These are phyloP conservation scores for Malus fusca DNA, from an alignment of 306 rosid species.

Conservation along the genomic window DNA sequence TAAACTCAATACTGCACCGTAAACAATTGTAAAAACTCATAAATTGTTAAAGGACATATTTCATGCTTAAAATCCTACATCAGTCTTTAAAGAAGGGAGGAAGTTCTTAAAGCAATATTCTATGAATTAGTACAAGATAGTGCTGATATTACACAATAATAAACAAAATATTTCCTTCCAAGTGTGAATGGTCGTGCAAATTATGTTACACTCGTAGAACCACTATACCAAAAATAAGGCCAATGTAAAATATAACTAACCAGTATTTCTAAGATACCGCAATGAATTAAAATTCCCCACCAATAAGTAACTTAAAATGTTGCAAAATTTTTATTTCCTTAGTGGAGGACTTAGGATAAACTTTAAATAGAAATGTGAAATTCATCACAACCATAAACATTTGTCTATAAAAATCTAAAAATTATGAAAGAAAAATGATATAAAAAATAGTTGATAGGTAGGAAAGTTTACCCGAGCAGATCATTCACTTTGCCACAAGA, in stretches of 20 bases:
- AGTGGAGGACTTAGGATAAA: not conserved
- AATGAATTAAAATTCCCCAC: not conserved
- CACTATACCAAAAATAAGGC: not conserved
- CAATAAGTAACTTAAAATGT: not conserved
- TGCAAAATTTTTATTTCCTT: not conserved
- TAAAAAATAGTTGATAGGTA: not conserved
- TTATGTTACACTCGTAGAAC: not conserved
- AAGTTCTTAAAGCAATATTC: not conserved
- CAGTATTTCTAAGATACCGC: not conserved
- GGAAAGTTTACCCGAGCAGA: slow-evolving; percentile 65
- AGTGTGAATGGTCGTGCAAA: not conserved
- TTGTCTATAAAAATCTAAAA: not conserved
- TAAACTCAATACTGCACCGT: not conserved
- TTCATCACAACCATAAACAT: not conserved
- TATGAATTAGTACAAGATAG: not conserved
- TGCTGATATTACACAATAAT: not conserved
- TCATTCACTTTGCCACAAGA: slow-evolving; percentile 83
- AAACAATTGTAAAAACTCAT: not conserved
- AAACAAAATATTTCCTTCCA: not conserved
- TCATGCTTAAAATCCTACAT: not conserved
- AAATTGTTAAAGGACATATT: not conserved
- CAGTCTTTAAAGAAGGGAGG: not conserved
- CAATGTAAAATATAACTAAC: not conserved
- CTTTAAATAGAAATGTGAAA: not conserved
- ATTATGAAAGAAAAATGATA: not conserved